These are phyloP conservation scores for Candida dubliniensis DNA, from an alignment of 1,139 yeast species.

Conservation along the genomic window DNA sequence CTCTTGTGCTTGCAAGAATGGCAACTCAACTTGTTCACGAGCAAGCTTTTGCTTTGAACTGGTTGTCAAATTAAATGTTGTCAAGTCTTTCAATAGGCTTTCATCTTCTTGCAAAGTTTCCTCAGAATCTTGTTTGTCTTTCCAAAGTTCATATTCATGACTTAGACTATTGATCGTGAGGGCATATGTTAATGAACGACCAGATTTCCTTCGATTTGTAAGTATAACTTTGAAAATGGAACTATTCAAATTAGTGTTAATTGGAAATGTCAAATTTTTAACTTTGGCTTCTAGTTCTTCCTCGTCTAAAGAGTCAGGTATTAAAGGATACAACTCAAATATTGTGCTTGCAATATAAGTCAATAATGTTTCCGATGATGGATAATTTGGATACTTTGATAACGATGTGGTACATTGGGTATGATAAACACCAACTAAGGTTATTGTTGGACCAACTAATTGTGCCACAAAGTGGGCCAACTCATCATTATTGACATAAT, in stretches of 20 bases:
- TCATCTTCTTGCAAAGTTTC: slow-evolving; percentile 34
- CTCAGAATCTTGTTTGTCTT: slow-evolving; percentile 21
- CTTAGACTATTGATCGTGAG: slow-evolving; percentile 51
- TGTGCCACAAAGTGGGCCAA: slow-evolving; percentile 55
- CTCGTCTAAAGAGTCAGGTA: slow-evolving; percentile 33
- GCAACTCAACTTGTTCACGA: slow-evolving; percentile 82
- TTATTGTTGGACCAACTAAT: slow-evolving; percentile 53
- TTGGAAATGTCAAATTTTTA: slow-evolving; percentile 49
- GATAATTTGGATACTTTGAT: slow-evolving; percentile 39
- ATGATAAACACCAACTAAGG: slow-evolving; percentile 65
- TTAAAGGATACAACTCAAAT: slow-evolving; percentile 39
- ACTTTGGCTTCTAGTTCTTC: slow-evolving; percentile 48
- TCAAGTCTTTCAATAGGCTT: slow-evolving; percentile 62
- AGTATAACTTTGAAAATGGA: slow-evolving; percentile 48
- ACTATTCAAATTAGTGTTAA: slow-evolving; percentile 44
- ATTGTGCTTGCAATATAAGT: slow-evolving; percentile 72
- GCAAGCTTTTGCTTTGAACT: slow-evolving; percentile 74
- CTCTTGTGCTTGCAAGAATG: slow-evolving; percentile 83
- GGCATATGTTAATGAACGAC: slow-evolving; percentile 63
- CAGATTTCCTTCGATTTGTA: slow-evolving; percentile 78
- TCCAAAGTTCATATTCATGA: slow-evolving; percentile 51
- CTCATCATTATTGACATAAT: slow-evolving; percentile 50
- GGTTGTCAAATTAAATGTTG: slow-evolving; percentile 84
- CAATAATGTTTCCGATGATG: slow-evolving; percentile 50
- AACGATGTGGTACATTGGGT: slow-evolving; percentile 39